Evolutionary conservation across 2,329 filamentous ascomycete species (phyloP).

Genomic region (Meredithiella fracta): DNA sequence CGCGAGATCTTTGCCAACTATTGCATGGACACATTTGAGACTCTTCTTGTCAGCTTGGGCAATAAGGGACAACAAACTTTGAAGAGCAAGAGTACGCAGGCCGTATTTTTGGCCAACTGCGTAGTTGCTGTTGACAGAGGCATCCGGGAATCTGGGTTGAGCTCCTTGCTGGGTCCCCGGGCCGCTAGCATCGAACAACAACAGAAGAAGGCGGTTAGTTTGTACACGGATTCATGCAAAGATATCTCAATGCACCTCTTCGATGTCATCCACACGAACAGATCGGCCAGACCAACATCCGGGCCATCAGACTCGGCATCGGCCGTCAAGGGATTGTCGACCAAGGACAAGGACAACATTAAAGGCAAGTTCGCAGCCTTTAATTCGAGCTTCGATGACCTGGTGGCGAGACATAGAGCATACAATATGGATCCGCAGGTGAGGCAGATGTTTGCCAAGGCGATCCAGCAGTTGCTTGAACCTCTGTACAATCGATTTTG

Average conservation of each 20-base stretch:
- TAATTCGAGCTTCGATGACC: constrained; percentile 78
- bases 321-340: constrained; percentile 66
- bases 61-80: constrained; percentile 55
- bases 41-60: constrained; percentile 59
- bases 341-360: constrained; percentile 89
- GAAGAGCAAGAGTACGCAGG: constrained; percentile 62
- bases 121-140: constrained; percentile 70
- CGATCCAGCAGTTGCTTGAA: constrained; percentile 83
- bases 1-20: constrained; percentile 80
- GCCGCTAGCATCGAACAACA: constrained; percentile 58
- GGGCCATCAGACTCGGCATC: constrained; percentile 65
- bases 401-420: constrained; percentile 65
- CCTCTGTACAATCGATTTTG: constrained; percentile 90
- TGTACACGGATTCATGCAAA: constrained; percentile 77
- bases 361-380: constrained; percentile 92
- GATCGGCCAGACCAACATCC: constrained; percentile 53
- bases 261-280: constrained; percentile 83
- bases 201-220: constrained; percentile 69
- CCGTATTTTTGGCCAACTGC: constrained; percentile 83
- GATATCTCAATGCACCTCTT: constrained; percentile 73
- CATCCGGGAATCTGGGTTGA: constrained; percentile 66
- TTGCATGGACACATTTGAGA: constrained; percentile 73
- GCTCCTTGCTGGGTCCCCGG: constrained; percentile 49
- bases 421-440: constrained; percentile 88
- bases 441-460: constrained; percentile 58